These are phyloP conservation scores for Mycosphaerella arachidis DNA, from an alignment of 2,329 filamentous ascomycete species.

Conservation along the genomic window DNA sequence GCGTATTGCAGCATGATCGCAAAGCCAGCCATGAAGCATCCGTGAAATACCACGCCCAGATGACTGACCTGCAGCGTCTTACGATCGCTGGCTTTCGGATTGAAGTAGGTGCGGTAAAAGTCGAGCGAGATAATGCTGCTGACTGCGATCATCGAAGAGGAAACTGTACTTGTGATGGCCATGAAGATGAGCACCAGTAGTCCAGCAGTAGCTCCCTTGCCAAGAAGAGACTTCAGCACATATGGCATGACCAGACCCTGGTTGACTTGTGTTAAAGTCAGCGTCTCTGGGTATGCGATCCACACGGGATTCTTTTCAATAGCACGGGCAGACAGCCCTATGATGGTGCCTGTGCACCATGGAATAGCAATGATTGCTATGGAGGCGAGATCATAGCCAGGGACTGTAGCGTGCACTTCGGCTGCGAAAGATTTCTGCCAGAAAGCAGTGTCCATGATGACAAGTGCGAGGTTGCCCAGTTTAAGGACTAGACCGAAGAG, in stretches of 20 bases:
- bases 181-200: constrained; percentile 50
- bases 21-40: constrained; percentile 46
- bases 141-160: constrained; percentile 50
- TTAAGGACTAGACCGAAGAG: constrained; percentile 46
- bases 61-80: constrained; percentile 45
- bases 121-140: constrained; percentile 50
- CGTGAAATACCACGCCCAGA: constrained; percentile 45
- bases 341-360: constrained; percentile 43
- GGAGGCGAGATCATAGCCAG: constrained; percentile 43
- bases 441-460: constrained; percentile 51
- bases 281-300: constrained; percentile 40
- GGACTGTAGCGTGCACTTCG: constrained; percentile 45
- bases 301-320: constrained; percentile 46
- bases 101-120: constrained; percentile 49
- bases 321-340: constrained; percentile 43
- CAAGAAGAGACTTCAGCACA: constrained; percentile 42
- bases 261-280: constrained; percentile 41
- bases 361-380: constrained; percentile 46
- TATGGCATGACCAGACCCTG: constrained; percentile 48
- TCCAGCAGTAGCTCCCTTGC: constrained; percentile 40
- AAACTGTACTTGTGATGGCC: constrained; percentile 49
- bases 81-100: constrained; percentile 43
- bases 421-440: constrained; percentile 52
- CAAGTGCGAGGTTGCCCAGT: constrained; percentile 48
- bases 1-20: constrained; percentile 47